Conservation (phyloP, 768 basidiomycete genomes). For the Thelephora ganbajun region DNA sequence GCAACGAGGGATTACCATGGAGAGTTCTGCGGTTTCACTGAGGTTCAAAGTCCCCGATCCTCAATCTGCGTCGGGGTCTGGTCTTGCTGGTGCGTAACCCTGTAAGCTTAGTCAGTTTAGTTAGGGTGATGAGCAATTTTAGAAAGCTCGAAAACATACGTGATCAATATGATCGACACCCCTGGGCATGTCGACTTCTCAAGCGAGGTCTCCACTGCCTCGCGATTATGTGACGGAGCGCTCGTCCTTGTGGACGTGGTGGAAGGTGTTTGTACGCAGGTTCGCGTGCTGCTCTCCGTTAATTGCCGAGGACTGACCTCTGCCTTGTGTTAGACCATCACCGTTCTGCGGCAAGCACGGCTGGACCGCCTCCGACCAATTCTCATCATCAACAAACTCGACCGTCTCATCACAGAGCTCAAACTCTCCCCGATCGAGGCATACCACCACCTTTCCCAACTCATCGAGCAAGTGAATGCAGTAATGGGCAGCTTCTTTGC, state of each 20-base stretch:
- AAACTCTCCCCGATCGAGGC: constrained; percentile 85
- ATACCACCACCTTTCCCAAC: constrained; percentile 82
- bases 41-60: constrained; percentile 69
- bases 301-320: neutral
- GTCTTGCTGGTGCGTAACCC: constrained; percentile 39
- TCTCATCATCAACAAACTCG: constrained; percentile 94
- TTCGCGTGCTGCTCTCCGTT: constrained; percentile 13
- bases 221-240: constrained; percentile 88
- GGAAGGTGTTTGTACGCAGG: constrained; percentile 97
- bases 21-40: constrained; percentile 87
- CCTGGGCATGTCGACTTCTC: constrained; percentile 99
- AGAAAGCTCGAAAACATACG: constrained; percentile 57
- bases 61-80: constrained; percentile 9
- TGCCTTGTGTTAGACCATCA: constrained; percentile 54
- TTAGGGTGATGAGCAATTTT: constrained; percentile 21
- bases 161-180: constrained; percentile 94
- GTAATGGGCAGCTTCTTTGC: constrained; percentile 97
- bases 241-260: constrained; percentile 92
- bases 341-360: constrained; percentile 93
- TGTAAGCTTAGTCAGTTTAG: constrained; percentile 2
- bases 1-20: constrained; percentile 97
- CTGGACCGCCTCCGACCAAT: constrained; percentile 77
- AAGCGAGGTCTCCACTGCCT: constrained; percentile 93
- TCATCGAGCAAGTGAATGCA: constrained; percentile 96
- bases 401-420: constrained; percentile 87